Base-by-base conservation (phyloP, 2,329 filamentous ascomycete species). In the Aspergillus sp. region DNA sequence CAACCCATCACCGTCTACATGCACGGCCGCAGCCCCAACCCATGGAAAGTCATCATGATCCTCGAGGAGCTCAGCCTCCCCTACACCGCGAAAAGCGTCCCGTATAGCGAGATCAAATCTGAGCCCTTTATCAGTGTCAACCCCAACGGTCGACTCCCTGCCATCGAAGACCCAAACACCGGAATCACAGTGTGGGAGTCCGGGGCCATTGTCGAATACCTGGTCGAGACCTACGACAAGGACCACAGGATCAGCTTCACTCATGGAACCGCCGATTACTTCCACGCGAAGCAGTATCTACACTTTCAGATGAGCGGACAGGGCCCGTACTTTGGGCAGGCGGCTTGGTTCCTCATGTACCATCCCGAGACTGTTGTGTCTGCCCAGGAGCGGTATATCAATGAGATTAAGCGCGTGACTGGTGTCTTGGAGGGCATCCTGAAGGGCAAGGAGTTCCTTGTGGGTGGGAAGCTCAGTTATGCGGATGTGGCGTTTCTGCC, bases 261-360 rank as follows among this genome's bases (percentile, higher is more conserved):
- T 3, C 51, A 64, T 0, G 66, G 68, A 2, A 68, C 66, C 4
- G 66, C 70, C 3, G 76, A 80, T 33, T 68, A 65, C 50, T 76
- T 73, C 59, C 67, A 72, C 2, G 72, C 73, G 4, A 75, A 75
- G 58, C 77, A 79, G 41, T 81, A 76, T 73, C 71, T 81, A 4
- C 73, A 73, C 63, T 80, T 75, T 66, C 78, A 82, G 66, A 68
- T 69, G 41, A 72, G 72, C 2, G 79, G 79, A 7, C 79, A 82
- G 61, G 79, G 79, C 1, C 79, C 79, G 0, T 82, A 81, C 63
- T 81, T 74, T 57, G 81, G 80, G 14, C 79, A 82, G 64, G 68
- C 68, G 0, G 70, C 67, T 27, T 82, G 78, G 78, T 81, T 79
- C 66, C 64, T 46, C 8, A 25, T 52, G 8, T 77, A 73, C 56